Evolutionary conservation across 1,284 basidiomycete genomes (phyloP).

Genomic region (Mixia osmundae): DNA sequence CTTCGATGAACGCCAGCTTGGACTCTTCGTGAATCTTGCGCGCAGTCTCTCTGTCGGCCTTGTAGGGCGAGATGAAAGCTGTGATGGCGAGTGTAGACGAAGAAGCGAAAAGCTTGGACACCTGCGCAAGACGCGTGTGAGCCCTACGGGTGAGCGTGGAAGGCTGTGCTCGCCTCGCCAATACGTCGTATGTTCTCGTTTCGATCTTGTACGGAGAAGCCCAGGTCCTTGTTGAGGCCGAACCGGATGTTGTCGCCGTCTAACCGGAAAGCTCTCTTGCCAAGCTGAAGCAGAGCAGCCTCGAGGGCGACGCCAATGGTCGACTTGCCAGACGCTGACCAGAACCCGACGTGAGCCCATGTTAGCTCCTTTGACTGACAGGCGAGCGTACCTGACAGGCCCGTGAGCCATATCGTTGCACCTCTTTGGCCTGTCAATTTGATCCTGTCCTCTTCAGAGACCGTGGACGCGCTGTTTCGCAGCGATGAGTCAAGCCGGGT

Average conservation of each 20-base stretch:
- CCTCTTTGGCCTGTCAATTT: constrained; percentile 39
- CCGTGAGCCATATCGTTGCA: constrained; percentile 84
- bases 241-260: constrained; percentile 96
- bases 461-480: constrained; percentile 6
- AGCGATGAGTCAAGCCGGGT: too few relatives aligned
- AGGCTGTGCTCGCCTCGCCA: constrained; percentile 43
- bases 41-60: constrained; percentile 60
- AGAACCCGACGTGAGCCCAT: background rate
- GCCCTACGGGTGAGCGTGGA: background rate
- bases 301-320: constrained; percentile 94
- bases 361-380: background rate
- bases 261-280: constrained; percentile 68
- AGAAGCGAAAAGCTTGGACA: constrained; percentile 81
- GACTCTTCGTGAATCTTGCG: constrained; percentile 50
- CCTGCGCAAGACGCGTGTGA: constrained; percentile 28
- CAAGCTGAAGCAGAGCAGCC: constrained; percentile 71
- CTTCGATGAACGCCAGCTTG: constrained; percentile 61
- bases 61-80: constrained; percentile 94
- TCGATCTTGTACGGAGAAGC: constrained; percentile 81
- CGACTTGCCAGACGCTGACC: constrained; percentile 34
- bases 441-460: constrained; percentile 6
- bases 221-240: constrained; percentile 92
- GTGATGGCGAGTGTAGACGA: constrained; percentile 67
- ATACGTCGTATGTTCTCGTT: constrained; percentile 96
- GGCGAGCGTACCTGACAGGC: constrained; percentile 44